Evolutionary conservation across 2,329 filamentous ascomycete species (phyloP).

Genomic region (Cercospora zeae-maydis): DNA sequence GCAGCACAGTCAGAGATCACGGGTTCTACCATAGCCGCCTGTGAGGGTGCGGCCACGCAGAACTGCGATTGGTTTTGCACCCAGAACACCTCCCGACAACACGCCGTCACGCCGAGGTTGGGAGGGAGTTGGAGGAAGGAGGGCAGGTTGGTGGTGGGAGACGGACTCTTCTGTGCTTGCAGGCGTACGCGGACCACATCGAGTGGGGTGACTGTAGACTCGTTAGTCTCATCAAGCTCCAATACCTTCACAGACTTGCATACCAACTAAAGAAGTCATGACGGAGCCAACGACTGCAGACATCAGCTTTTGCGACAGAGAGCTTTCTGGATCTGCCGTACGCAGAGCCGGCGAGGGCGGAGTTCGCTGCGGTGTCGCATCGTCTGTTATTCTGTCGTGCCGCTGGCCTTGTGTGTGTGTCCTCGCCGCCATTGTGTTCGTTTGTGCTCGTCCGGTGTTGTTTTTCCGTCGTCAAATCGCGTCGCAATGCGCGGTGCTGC

Average conservation of each 20-base stretch:
- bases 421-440: not conserved
- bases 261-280: conserved; percentile 83
- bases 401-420: conserved; percentile 36
- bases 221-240: not conserved
- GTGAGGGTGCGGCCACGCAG: conserved; percentile 61
- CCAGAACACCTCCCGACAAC: conserved; percentile 97
- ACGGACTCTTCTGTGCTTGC: conserved; percentile 70
- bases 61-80: conserved; percentile 78
- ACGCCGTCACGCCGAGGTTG: conserved; percentile 86
- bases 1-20: conserved; percentile 69
- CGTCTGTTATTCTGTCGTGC: conserved; percentile 39
- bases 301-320: conserved; percentile 85
- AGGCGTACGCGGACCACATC: conserved; percentile 94
- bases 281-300: conserved; percentile 89
- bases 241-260: conserved; percentile 25
- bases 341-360: conserved; percentile 18
- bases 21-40: conserved; percentile 27
- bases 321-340: conserved; percentile 57
- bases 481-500: not conserved
- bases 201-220: conserved; percentile 75
- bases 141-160: conserved; percentile 51
- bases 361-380: conserved; percentile 2
- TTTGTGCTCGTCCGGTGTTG: not conserved
- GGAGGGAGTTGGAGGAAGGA: conserved; percentile 68
- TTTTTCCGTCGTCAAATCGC: not conserved